A percentile compares a stretch with the other conserved stretches of the same genome.
These are phyloP conservation scores for Cyphellophora europaea DNA, from an alignment of 2,329 filamentous ascomycete genomes.

Conservation along the genomic window DNA sequence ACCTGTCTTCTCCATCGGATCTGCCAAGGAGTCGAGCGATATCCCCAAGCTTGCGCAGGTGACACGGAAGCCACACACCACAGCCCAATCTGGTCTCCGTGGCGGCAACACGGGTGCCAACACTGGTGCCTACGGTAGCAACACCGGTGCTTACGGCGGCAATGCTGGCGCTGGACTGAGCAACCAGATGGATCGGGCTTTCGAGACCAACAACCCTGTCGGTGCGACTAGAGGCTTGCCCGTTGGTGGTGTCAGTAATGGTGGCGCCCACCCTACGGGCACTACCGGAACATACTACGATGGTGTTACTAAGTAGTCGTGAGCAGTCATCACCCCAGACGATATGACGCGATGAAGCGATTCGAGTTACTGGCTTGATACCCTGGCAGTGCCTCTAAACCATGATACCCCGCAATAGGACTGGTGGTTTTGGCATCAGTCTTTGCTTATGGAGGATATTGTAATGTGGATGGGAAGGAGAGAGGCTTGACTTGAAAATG, in stretches of 20 bases:
- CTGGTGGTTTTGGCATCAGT: too few species aligned
- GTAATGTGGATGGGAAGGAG: too few species aligned
- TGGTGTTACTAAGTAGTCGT: constrained; percentile 10
- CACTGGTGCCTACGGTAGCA: constrained; percentile 4
- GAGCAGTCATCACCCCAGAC: background rate
- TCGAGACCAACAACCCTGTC: constrained; percentile 11
- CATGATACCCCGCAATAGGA: too few species aligned
- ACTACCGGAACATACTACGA: constrained; percentile 13
- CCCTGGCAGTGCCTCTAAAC: too few species aligned
- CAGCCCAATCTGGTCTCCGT: constrained; percentile 26
- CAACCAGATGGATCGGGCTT: constrained; percentile 37
- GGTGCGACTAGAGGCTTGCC: too few species aligned
- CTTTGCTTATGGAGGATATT: too few species aligned
- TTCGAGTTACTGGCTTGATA: too few species aligned
- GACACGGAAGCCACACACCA: constrained; percentile 50
- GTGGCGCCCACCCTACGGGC: constrained; percentile 10
- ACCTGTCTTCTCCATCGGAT: constrained; percentile 82
- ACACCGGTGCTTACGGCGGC: constrained; percentile 10
- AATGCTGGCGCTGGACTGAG: constrained; percentile 26
- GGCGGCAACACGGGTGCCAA: constrained; percentile 16
- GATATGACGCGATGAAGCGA: constrained; percentile 1
- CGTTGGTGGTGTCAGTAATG: constrained; percentile 5
- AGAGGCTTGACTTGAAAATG: too few species aligned
- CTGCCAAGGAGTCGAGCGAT: constrained; percentile 60
- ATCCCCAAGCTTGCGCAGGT: constrained; percentile 52